These are phyloP conservation scores for Candida sithepensis DNA, from an alignment of 805 yeast species.

Conservation along the genomic window DNA sequence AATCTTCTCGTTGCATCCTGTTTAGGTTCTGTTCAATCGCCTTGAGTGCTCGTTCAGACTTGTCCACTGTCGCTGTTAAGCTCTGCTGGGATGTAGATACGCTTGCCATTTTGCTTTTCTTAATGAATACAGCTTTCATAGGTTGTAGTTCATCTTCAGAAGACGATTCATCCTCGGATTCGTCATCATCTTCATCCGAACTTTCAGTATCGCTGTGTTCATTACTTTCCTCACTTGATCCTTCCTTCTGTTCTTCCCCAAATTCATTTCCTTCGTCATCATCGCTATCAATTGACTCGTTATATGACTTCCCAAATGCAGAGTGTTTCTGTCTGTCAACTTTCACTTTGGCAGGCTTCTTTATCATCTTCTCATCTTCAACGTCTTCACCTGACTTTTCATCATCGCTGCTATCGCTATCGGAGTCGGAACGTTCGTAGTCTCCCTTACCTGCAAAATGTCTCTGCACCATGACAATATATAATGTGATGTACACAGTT, in stretches of 20 bases:
- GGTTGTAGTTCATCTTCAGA: not conserved
- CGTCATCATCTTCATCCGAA: not conserved
- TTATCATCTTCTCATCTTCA: not conserved
- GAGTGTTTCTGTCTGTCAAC: not conserved
- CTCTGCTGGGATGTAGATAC: too few relatives aligned
- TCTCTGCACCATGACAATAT: not conserved
- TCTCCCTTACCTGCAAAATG: slow-evolving; percentile 3
- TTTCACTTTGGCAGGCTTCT: not conserved
- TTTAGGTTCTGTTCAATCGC: slow-evolving; percentile 26
- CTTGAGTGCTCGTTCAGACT: slow-evolving; percentile 16
- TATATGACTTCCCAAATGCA: too few relatives aligned
- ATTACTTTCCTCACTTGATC: not conserved
- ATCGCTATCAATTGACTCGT: not conserved
- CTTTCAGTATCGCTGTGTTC: not conserved
- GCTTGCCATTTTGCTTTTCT: not conserved
- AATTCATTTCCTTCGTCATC: not conserved
- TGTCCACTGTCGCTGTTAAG: too few relatives aligned
- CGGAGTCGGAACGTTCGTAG: slow-evolving; percentile 1
- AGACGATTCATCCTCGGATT: not conserved
- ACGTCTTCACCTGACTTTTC: not conserved
- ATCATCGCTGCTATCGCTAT: not conserved
- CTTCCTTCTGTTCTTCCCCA: not conserved
- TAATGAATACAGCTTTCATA: not conserved
- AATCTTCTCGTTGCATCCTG: slow-evolving; percentile 19
- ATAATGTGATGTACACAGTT: too few relatives aligned